Conservation (phyloP, 2,329 filamentous ascomycete species). For the Hypoxylon sp. region DNA sequence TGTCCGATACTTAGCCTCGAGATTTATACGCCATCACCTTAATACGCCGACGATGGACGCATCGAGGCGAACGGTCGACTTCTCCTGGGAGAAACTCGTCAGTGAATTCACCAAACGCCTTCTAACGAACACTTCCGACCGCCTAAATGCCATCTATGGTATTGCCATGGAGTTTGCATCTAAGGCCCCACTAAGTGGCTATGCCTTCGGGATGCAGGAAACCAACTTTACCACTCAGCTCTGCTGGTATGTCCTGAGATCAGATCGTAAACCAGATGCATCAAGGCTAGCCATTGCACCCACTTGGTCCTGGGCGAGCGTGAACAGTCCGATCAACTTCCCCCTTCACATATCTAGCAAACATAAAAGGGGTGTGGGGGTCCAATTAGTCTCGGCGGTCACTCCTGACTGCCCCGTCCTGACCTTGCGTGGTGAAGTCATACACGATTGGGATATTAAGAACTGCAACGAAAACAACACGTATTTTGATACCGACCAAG, state of each 20-base stretch:
- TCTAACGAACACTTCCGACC: background rate
- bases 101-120: background rate
- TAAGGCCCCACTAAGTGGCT: too few relatives aligned
- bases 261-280: too few relatives aligned
- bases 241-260: too few relatives aligned
- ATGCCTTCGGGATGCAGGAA: too few relatives aligned
- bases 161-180: background rate
- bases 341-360: too few relatives aligned
- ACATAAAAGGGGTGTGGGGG: too few relatives aligned
- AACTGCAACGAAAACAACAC: background rate
- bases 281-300: too few relatives aligned
- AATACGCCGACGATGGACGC: background rate
- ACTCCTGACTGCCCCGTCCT: too few relatives aligned
- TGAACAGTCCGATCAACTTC: too few relatives aligned
- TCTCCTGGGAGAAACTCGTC: background rate
- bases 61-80: background rate
- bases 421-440: background rate
- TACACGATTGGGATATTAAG: background rate
- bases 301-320: too few relatives aligned
- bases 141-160: background rate
- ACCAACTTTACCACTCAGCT: too few relatives aligned
- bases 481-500: background rate
- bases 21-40: background rate
- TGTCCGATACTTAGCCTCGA: background rate
- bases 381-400: too few relatives aligned